These are phyloP conservation scores for Coleophoma eucalyptorum DNA, from an alignment of 2,329 filamentous ascomycete species.

Conservation along the genomic window DNA sequence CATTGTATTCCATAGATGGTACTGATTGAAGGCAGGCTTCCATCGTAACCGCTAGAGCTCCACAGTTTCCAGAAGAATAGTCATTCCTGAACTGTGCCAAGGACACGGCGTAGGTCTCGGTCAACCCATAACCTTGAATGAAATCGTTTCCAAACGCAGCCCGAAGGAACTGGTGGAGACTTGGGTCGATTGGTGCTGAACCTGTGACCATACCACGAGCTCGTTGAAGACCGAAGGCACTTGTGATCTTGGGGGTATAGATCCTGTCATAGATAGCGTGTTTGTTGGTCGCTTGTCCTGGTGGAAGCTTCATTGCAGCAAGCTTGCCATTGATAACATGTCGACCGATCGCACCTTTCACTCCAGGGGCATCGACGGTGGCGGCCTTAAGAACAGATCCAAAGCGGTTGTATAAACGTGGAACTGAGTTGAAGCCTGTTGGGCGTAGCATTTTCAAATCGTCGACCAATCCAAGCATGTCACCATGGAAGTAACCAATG, in stretches of 20 bases:
- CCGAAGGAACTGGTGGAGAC: slow-evolving; percentile 83
- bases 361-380: slow-evolving; percentile 73
- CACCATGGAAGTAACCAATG: slow-evolving; percentile 92
- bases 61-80: slow-evolving; percentile 76
- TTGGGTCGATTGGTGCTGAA: slow-evolving; percentile 85
- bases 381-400: slow-evolving; percentile 75
- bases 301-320: slow-evolving; percentile 68
- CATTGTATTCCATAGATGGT: slow-evolving; percentile 89
- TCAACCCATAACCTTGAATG: slow-evolving; percentile 87
- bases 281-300: slow-evolving; percentile 71
- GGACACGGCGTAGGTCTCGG: slow-evolving; percentile 82
- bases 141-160: slow-evolving; percentile 78
- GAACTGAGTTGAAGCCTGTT: slow-evolving; percentile 82
- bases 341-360: slow-evolving; percentile 77
- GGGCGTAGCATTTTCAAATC: slow-evolving; percentile 86
- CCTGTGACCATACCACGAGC: slow-evolving; percentile 76
- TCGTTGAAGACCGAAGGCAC: slow-evolving; percentile 77
- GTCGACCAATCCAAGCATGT: slow-evolving; percentile 80
- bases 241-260: slow-evolving; percentile 83
- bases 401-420: slow-evolving; percentile 88
- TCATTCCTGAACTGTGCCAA: slow-evolving; percentile 69
- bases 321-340: slow-evolving; percentile 78
- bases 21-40: slow-evolving; percentile 84
- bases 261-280: slow-evolving; percentile 81
- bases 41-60: slow-evolving; percentile 59